Base-by-base conservation (phyloP, 768 basidiomycete species). In the Hypholoma sublateritium region DNA sequence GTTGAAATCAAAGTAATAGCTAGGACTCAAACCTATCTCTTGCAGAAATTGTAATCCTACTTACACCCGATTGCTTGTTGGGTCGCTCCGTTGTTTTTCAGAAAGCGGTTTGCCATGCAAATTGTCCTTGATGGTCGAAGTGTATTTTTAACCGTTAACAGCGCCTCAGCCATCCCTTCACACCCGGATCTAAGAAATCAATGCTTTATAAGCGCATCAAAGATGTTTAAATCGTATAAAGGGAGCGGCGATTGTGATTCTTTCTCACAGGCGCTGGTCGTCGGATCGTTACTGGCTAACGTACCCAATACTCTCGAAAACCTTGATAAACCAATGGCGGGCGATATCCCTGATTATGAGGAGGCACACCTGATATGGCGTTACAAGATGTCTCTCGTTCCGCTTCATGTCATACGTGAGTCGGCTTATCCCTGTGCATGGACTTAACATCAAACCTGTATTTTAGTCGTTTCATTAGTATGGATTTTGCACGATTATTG, bases 401-500 rank as follows among this genome's bases (percentile, higher is more conserved):
- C 67, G 25, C 59, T 68, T 12, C 58, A 62, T 35, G 62, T 65
- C 17, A 59, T 61, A 35, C 58, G 67, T 68, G 42, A 62, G 67
- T 65, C 17, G n/a, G 13, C 8, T 32, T 16, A 25, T 12, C 9
- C 28, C 19, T 22, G 6, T 14, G 0, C 11, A 13, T 22, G 14
- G 41, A 11, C 34, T 35, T 14, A 4, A 6, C 9, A 35, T 16
- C 22, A 13, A 13, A n/a, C 8, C n/a, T 7, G 11, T 14, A 3
- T 53, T 17, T 24, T 36, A 69, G 68, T 69, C 44, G 45, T 65
- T n/a, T 51, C 62, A 25, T 51, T 68, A 13, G 61, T 62, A 7
- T 69, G 64, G 65, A 65, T 67, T 19, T 24, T 65, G 11, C 60
- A 67, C 50, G 67, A 67, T 46, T 67, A 70, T 45, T 66, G 67